Conservation (phyloP, 768 basidiomycete species). For the Tricholoma saponaceum region DNA sequence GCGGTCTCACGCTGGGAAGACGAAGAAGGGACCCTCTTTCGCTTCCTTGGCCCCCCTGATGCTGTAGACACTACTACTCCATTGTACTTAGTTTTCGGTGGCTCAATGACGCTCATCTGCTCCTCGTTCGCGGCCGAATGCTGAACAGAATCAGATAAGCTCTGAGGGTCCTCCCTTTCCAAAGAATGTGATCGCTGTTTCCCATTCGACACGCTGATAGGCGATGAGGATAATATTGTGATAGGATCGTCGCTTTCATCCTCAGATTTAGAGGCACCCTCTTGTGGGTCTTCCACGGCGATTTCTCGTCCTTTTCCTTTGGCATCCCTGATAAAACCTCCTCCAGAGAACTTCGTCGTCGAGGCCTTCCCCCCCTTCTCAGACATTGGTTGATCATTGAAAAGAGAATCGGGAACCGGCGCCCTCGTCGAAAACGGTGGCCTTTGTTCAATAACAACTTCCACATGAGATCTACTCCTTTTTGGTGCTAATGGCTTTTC, state of each 20-base stretch:
- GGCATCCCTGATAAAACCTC: neutral
- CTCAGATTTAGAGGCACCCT: conserved; percentile 9
- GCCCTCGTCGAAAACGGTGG: neutral
- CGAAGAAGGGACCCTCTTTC: conserved; percentile 16
- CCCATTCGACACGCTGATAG: conserved; percentile 1
- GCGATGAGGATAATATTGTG: conserved; percentile 7
- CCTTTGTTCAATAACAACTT: conserved; percentile 13
- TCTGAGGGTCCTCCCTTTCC: neutral
- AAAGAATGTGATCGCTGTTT: neutral
- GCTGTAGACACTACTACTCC: neutral
- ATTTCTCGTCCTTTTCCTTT: neutral
- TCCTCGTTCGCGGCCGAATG: neutral
- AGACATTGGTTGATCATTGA: neutral
- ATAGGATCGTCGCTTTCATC: conserved; percentile 20
- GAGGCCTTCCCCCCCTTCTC: too few relatives aligned
- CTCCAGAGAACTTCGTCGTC: neutral
- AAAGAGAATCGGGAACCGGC: neutral
- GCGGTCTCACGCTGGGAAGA: conserved; percentile 6
- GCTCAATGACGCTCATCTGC: neutral
- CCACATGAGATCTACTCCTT: conserved; percentile 6
- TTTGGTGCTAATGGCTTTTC: neutral
- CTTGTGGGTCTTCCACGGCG: neutral
- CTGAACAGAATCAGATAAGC: neutral
- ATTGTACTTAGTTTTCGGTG: conserved; percentile 1
- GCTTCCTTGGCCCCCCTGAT: conserved; percentile 12